Percentiles rank a stretch among this genome's conserved stretches.
Conservation (phyloP, 495 filamentous ascomycete genomes). For the Lepraria neglecta region DNA sequence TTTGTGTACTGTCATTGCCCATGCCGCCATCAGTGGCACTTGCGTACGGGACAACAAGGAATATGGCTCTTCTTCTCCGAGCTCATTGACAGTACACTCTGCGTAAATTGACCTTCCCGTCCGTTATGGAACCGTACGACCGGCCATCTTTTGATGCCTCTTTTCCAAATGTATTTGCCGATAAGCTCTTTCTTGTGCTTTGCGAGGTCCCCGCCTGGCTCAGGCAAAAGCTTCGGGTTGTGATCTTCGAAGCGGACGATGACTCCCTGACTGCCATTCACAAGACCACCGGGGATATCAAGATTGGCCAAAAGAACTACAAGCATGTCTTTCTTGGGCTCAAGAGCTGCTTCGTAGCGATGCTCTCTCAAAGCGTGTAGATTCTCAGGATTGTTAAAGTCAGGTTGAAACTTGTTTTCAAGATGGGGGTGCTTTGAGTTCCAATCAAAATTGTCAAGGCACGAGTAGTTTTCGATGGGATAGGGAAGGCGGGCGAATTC, state of each 20-base stretch:
- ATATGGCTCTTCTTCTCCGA: slow-evolving; percentile 40
- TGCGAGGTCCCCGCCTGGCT: slow-evolving; percentile 17
- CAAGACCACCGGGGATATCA: slow-evolving; percentile 32
- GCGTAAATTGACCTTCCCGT: slow-evolving; percentile 38
- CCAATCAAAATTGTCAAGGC: slow-evolving; percentile 29
- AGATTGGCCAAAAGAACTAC: slow-evolving; percentile 46
- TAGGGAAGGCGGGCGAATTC: slow-evolving; percentile 35
- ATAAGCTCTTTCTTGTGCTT: slow-evolving; percentile 31
- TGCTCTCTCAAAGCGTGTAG: slow-evolving; percentile 19
- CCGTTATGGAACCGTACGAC: slow-evolving; percentile 33
- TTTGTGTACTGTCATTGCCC: slow-evolving; percentile 96
- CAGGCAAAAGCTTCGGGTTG: slow-evolving; percentile 16
- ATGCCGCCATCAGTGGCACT: slow-evolving; percentile 82
- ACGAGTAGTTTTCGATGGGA: slow-evolving; percentile 19
- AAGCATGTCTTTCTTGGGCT: slow-evolving; percentile 39
- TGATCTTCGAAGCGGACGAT: slow-evolving; percentile 38
- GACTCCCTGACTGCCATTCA: slow-evolving; percentile 47
- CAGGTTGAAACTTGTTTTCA: slow-evolving; percentile 24
- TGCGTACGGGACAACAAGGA: slow-evolving; percentile 43
- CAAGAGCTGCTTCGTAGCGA: slow-evolving; percentile 7
- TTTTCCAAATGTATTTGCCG: slow-evolving; percentile 27
- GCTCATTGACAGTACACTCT: slow-evolving; percentile 41
- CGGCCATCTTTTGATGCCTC: slow-evolving; percentile 10
- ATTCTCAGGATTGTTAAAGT: slow-evolving; percentile 24
- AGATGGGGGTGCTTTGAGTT: slow-evolving; percentile 23